Evolutionary conservation across 2,329 filamentous ascomycete species (phyloP).

Genomic region (Aspergillus unguis): DNA sequence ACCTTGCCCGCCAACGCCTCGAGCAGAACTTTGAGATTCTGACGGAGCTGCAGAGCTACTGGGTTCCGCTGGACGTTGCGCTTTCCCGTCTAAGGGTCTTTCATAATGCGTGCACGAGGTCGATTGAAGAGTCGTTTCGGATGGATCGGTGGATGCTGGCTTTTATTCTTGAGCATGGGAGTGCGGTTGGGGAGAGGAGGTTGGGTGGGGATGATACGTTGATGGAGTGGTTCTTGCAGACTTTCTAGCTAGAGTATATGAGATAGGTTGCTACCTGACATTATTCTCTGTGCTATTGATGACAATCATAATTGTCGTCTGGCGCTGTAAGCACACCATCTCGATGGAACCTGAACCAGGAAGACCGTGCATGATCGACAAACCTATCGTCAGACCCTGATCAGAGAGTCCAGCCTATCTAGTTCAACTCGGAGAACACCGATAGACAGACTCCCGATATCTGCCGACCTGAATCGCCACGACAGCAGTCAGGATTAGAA

Average conservation of each 20-base stretch:
- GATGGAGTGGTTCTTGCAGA: background rate
- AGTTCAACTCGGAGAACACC: too few species aligned
- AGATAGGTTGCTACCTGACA: background rate
- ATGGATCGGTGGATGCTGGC: conserved; percentile 45
- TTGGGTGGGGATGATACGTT: background rate
- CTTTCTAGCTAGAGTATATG: background rate
- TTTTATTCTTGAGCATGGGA: conserved; percentile 22
- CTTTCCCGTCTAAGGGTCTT: conserved; percentile 42
- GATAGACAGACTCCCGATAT: too few species aligned
- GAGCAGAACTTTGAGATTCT: conserved; percentile 48
- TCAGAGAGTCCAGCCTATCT: too few species aligned
- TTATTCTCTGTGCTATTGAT: too few species aligned
- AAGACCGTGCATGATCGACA: too few species aligned
- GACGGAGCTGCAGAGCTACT: conserved; percentile 41
- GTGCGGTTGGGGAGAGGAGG: background rate
- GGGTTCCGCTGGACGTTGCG: conserved; percentile 41
- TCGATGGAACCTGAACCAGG: too few species aligned
- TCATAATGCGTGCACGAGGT: conserved; percentile 41
- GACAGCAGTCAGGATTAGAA: too few species aligned
- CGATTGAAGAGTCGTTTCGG: conserved; percentile 37
- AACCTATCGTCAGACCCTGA: too few species aligned
- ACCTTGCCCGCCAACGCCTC: conserved; percentile 34
- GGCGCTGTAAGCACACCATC: too few species aligned
- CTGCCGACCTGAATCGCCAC: too few species aligned
- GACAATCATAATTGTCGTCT: too few species aligned